A percentile compares a stretch with the other conserved stretches of the same genome.
Evolutionary conservation across 2,329 filamentous ascomycete species (phyloP).

Genomic region (Trichophyton simii): DNA sequence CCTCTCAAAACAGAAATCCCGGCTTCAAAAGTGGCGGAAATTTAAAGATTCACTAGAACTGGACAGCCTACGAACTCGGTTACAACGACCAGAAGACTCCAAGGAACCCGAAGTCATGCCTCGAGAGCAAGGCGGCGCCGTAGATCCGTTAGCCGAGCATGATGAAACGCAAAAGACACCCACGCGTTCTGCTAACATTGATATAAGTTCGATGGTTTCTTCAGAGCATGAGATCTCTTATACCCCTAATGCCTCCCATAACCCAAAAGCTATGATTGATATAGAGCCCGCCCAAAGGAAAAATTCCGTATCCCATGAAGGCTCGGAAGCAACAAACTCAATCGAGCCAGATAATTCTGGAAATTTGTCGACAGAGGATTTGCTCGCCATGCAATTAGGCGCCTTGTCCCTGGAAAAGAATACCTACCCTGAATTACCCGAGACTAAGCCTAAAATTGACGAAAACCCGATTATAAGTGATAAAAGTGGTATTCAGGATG

Average conservation of each 20-base stretch:
- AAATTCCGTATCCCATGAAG: neutral
- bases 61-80: neutral
- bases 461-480: neutral
- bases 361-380: neutral
- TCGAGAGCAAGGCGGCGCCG: neutral
- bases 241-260: neutral
- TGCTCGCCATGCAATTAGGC: neutral
- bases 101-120: neutral
- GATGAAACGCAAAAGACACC: neutral
- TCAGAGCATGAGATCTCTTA: neutral
- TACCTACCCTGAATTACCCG: neutral
- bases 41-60: constrained; percentile 38
- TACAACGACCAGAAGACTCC: neutral
- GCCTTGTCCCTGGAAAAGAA: neutral
- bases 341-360: no score
- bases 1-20: constrained; percentile 52
- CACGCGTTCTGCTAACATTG: neutral
- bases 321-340: neutral
- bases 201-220: neutral
- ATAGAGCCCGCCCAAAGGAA: neutral
- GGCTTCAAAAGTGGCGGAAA: constrained; percentile 61
- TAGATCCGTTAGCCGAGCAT: neutral
- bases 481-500: neutral
- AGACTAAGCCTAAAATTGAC: neutral
- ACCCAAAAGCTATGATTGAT: neutral